Evolutionary conservation across 495 filamentous ascomycete species (phyloP), one percentile per base, ranked within the genome.

Genomic region (Neurospora sp.): DNA sequence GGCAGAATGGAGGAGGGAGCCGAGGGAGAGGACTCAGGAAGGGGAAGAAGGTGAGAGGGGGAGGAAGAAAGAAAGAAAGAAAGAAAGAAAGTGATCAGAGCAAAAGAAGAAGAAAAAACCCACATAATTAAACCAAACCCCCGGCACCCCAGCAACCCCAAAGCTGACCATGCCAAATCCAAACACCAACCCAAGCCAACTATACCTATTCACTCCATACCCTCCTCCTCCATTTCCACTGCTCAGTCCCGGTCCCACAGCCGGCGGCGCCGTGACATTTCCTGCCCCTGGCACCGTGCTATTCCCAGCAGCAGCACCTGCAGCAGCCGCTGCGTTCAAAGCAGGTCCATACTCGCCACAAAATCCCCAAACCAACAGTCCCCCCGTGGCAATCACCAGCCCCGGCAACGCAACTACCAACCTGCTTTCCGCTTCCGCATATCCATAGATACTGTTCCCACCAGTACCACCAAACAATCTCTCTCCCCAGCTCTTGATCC

Each of bases 121-220:
- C 70, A 80, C 77, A 74, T 81, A 80, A 59, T 69, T 75, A 68
- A 77, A 81, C 76, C 79, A 79, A 39, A 80, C 69, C 3, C 73
- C 72, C 39, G 78, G 76, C 40, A 79, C 79, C 61, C 80, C 77
- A 10, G 76, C 69, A 12, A 80, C 44, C 17, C 72, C 79, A 76
- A 81, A 79, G 2, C 76, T 42, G 7, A 80, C 73, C 79, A 81
- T 81, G 7, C 76, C 78, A 42, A 70, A 80, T 0, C 69, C 79
- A 53, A 75, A 72, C 74, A 79, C 75, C n/a, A 81, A 31, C 7
- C 79, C 79, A 2, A 80, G 37, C 79, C 79, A 81, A 40, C 48
- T 69, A 31, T 73, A 71, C 40, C 53, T 35, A 35, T 65, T 31
- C 27, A 31, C 27, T 65, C 53, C 53, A 3, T 65, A 31, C 27